Evolutionary conservation across 805 yeast genomes (phyloP).

Genomic region (Saturnispora ahearnii): DNA sequence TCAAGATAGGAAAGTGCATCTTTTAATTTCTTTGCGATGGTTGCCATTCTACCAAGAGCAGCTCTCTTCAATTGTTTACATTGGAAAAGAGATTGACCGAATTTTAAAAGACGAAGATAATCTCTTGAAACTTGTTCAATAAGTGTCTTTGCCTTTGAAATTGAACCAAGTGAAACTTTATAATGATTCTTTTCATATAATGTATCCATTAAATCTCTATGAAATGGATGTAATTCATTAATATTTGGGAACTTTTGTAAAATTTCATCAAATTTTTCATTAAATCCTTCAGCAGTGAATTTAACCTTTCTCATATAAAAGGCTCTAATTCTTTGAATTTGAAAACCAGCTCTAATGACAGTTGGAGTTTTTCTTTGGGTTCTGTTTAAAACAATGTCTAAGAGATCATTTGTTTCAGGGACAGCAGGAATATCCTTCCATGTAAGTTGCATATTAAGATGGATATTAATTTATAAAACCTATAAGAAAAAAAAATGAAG

Average conservation of each 20-base stretch:
- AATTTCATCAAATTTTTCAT: constrained; percentile 83
- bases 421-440: constrained; percentile 98
- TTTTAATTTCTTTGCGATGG: constrained; percentile 88
- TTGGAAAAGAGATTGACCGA: constrained; percentile 96
- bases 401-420: constrained; percentile 82
- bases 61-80: constrained; percentile 98
- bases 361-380: constrained; percentile 99
- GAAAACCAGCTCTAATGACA: constrained; percentile 94
- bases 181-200: constrained; percentile 96
- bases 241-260: constrained; percentile 89
- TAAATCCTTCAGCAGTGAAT: constrained; percentile 92
- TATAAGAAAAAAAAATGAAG: neutral
- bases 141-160: constrained; percentile 86
- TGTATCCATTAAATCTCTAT: constrained; percentile 95
- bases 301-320: constrained; percentile 98
- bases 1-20: constrained; percentile 90
- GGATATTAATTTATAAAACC: neutral
- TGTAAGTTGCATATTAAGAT: constrained; percentile 73
- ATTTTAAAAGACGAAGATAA: constrained; percentile 86
- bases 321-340: constrained; percentile 91
- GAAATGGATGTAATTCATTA: constrained; percentile 97
- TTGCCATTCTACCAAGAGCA: constrained; percentile 99
- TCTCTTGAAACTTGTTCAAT: constrained; percentile 96
- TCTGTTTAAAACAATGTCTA: constrained; percentile 93
- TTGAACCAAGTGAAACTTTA: constrained; percentile 91